Conservation (phyloP, 306 rosid genomes). For the peach (Prunus persica) region DNA sequence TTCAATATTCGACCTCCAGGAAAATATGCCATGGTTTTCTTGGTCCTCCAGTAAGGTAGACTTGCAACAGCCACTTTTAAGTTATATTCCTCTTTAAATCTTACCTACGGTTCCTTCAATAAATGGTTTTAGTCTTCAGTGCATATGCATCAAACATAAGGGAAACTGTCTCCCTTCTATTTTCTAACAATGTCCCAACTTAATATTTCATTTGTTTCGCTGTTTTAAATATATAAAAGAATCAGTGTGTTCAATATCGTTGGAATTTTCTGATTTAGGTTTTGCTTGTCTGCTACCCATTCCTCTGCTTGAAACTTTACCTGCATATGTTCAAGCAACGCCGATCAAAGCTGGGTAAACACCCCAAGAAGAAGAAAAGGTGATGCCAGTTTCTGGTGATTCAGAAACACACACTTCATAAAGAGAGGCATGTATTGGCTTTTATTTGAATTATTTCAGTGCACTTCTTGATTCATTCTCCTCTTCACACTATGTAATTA, state of each 20-base stretch:
- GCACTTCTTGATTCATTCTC: not conserved
- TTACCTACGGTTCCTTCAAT: not conserved
- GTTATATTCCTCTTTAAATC: not conserved
- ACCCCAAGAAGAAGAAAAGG: slow-evolving; percentile 46
- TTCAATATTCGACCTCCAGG: slow-evolving; percentile 3
- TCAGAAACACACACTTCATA: not conserved
- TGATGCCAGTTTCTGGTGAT: slow-evolving; percentile 23
- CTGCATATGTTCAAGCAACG: slow-evolving; percentile 91
- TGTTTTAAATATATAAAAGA: not conserved
- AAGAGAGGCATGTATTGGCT: not conserved
- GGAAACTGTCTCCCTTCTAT: not conserved
- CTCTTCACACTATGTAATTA: not conserved
- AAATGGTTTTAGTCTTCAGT: not conserved
- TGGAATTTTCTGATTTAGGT: slow-evolving; percentile 50
- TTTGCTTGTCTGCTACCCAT: slow-evolving; percentile 60
- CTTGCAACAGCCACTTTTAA: not conserved
- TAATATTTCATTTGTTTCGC: not conserved
- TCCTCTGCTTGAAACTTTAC: slow-evolving; percentile 77
- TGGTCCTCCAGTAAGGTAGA: not conserved
- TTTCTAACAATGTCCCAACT: not conserved
- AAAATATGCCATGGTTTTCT: not conserved
- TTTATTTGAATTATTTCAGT: not conserved
- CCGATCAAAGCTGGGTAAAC: slow-evolving; percentile 57
- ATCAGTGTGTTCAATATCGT: not conserved
- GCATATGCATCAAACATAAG: not conserved